Evolutionary conservation across 2,329 filamentous ascomycete species (phyloP).

Genomic region (Ustulina deusta): DNA sequence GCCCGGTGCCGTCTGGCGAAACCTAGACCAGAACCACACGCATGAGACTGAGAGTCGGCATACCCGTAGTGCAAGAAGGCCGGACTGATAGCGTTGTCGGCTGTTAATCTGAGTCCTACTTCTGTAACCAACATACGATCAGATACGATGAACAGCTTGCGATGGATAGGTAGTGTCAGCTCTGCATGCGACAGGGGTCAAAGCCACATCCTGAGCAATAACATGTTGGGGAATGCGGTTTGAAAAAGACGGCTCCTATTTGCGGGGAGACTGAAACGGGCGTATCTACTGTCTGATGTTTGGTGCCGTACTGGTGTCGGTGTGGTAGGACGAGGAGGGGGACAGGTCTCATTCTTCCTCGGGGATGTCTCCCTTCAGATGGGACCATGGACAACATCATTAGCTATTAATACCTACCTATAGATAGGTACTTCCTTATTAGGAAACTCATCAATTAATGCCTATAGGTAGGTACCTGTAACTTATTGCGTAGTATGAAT

Average conservation of each 20-base stretch:
- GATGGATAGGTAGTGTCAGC: constrained; percentile 25
- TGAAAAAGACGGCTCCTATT: constrained; percentile 14
- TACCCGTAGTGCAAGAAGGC: neutral
- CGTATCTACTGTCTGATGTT: neutral
- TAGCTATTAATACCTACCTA: too few relatives aligned
- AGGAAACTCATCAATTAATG: constrained; percentile 14
- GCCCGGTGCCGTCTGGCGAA: neutral
- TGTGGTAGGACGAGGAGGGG: constrained; percentile 14
- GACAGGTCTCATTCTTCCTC: neutral
- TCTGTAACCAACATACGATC: neutral
- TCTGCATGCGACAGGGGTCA: constrained; percentile 9
- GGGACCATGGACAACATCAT: too few relatives aligned
- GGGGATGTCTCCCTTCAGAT: too few relatives aligned
- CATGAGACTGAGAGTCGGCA: constrained; percentile 15
- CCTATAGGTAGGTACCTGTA: too few relatives aligned
- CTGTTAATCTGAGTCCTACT: constrained; percentile 8
- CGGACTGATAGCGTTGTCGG: too few relatives aligned
- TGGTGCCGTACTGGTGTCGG: neutral
- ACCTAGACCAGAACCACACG: neutral
- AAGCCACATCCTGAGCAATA: constrained; percentile 18
- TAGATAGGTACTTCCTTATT: constrained; percentile 22
- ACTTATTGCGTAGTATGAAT: too few relatives aligned
- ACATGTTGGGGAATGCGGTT: neutral
- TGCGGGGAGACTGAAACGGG: constrained; percentile 27
- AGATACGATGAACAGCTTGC: neutral